Evolutionary conservation across 2,329 filamentous ascomycete genomes (phyloP), one percentile per base, ranked within the genome.

Genomic region (Pseudogymnoascus destructans): DNA sequence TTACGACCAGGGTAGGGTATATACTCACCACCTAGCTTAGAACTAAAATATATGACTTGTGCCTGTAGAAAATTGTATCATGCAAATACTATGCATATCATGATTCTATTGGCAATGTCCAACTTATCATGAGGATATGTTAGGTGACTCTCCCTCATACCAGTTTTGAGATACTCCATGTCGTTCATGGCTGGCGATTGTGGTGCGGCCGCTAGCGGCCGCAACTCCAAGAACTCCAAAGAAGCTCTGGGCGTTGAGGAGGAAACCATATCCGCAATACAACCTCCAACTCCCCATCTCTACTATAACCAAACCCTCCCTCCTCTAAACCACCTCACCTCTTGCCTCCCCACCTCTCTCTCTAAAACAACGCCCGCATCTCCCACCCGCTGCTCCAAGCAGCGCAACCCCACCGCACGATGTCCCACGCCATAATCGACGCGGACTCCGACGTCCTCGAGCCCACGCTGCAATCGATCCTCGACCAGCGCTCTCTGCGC

Each of bases 401-500:
- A 25, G 40, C 40, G 13, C 40, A 46, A n/a, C 21, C 19, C 40
- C 40, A 46, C 19, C 40, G 1, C 40, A 25, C 11, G 35, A 70
- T 70, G 68, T 75, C 75, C 59, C 65, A 73, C 62, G 73, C 77
- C 55, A 64, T 79, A 54, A 68, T 79, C 55, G 73, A 74, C 64
- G 72, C 74, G 64, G 85, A 87, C 73, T 86, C 87, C 69, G 87
- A 90, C 70, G 77, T 82, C 66, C 84, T 97, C 76, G 91, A 95
- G 76, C 91, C 93, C 54, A 89, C 88, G 57, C 87, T 98, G 68
- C 88, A 96, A 76, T 87, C 88, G 63, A 90, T 98, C 70, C 83
- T 98, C 68, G 89, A 95, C 77, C 93, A 98, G 74, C 89, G 90
- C 73, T 86, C 88, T 32, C 84, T 98, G 59, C 89, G 93, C 71